These are phyloP conservation scores for Alternaria panax DNA, from an alignment of 2,329 filamentous ascomycete genomes.

Conservation along the genomic window DNA sequence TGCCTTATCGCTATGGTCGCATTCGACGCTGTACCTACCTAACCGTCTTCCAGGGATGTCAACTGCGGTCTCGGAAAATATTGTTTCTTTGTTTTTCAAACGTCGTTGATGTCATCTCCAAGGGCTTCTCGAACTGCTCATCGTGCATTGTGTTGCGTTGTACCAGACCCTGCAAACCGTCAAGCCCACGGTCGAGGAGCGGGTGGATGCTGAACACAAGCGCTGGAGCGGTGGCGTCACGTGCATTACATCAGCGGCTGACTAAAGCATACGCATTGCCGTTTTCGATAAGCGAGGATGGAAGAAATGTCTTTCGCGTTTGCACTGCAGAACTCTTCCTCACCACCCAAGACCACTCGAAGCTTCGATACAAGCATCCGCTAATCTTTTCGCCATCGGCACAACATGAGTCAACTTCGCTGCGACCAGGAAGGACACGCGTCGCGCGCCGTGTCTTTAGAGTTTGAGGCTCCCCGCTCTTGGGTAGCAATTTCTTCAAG, in stretches of 20 bases:
- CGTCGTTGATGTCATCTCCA: conserved; percentile 4
- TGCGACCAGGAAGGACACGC: neutral
- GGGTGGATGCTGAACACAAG: neutral
- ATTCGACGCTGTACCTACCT: neutral
- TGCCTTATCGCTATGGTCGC: neutral
- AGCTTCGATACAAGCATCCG: neutral
- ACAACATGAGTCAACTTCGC: neutral
- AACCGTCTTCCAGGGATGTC: too few relatives aligned
- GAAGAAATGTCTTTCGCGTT: conserved; percentile 11
- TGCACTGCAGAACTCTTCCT: conserved; percentile 12
- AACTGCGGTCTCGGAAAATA: neutral
- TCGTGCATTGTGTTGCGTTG: neutral
- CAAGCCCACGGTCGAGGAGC: neutral
- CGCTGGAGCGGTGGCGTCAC: neutral
- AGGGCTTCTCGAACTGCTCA: neutral
- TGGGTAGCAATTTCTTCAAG: conserved; percentile 35
- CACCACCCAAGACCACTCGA: neutral
- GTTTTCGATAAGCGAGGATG: conserved; percentile 13
- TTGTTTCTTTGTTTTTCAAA: neutral
- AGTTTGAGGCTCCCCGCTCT: conserved; percentile 31
- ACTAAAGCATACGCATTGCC: conserved; percentile 12
- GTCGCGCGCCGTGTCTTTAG: conserved; percentile 18
- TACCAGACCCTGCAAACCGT: neutral
- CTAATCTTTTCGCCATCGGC: conserved; percentile 3
- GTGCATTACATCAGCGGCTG: conserved; percentile 11